phyloP scores from a whole-genome alignment of 2,329 filamentous ascomycete species.

The Neonectria magnoliae region DNA sequence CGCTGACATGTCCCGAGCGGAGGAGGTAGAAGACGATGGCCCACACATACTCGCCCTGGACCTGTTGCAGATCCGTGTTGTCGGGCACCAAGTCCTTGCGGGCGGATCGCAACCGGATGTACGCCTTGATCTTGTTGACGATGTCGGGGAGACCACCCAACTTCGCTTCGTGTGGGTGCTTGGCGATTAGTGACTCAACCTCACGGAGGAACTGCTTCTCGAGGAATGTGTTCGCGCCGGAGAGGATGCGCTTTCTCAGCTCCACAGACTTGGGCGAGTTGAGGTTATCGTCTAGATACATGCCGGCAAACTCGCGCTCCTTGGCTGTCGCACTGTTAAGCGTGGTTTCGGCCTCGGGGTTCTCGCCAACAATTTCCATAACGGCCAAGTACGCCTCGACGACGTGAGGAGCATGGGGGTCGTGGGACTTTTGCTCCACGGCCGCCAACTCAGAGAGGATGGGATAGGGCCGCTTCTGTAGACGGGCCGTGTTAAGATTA shows the following conservation, averaged over 20 bases:
- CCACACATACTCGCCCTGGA: conserved; percentile 89
- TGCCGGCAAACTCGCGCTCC: conserved; percentile 79
- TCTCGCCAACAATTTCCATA: conserved; percentile 80
- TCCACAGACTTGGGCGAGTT: conserved; percentile 71
- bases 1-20: conserved; percentile 82
- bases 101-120: conserved; percentile 81
- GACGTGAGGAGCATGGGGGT: conserved; percentile 78
- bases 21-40: conserved; percentile 93
- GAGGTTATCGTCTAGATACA: conserved; percentile 79
- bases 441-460: conserved; percentile 80
- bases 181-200: conserved; percentile 80
- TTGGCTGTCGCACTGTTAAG: conserved; percentile 72
- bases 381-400: conserved; percentile 86
- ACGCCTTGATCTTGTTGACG: conserved; percentile 91
- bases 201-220: conserved; percentile 84
- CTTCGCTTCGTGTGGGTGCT: conserved; percentile 87
- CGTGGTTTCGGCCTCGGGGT: conserved; percentile 65
- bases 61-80: conserved; percentile 80
- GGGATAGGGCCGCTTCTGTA: conserved; percentile 74
- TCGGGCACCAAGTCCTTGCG: conserved; percentile 88
- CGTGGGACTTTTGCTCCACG: conserved; percentile 75
- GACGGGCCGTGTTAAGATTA: conserved; percentile 77
- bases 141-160: conserved; percentile 89
- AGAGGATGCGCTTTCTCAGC: conserved; percentile 81
- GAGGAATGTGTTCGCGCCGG: conserved; percentile 81